Evolutionary conservation across 441 rosid genomes (phyloP), one percentile per base, ranked within the genome.

Genomic region (Viola pubescens): DNA sequence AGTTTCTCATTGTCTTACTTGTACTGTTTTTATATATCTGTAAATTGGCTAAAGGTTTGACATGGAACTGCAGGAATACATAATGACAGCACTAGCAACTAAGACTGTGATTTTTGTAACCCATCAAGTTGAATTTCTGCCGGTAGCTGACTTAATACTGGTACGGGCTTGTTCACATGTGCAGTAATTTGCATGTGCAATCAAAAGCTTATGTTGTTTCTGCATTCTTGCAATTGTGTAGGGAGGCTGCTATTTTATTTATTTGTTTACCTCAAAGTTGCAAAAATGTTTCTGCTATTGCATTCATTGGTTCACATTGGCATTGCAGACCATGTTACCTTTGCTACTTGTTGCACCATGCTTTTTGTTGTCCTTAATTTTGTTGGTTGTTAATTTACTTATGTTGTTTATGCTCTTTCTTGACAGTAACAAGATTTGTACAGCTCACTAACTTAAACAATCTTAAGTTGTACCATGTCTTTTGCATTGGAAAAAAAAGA

Each of bases 111-210:
- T 94, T 62, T 94, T 83, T 69, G 99, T 94, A 74, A 94, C 99
- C 44, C 99, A 94, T 82, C 99, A 94, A 84, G 97, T 94, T 61
- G 99, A 94, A 76, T 94, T 90, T 84, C 81, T 94, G 54, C 99
- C 97, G 3, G 69, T 88, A 52, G 95, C 99, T 63, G 97, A 90
- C 73, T 72, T 90, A 70, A 94, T 94, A 65, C 79, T 94, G 97
- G 97, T 94, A 79, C 11, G 73, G 39, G 40, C 37, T 65, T 51
- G 37, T 60, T 69, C 59, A 3, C 11, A 46, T 44, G 34, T 6
- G 54, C 34, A 37, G 2, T 56, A 45, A 19, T 41, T 52, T 54
- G 40, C 52, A 59, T 56, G 14, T 54, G 42, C 34, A 34, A 16
- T 63, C 46, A 56, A 5, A 48, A 47, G 41, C 43, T 39, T 34